phyloP scores from a whole-genome alignment of 2,329 filamentous ascomycete genomes.

The Lachnellula arida region DNA sequence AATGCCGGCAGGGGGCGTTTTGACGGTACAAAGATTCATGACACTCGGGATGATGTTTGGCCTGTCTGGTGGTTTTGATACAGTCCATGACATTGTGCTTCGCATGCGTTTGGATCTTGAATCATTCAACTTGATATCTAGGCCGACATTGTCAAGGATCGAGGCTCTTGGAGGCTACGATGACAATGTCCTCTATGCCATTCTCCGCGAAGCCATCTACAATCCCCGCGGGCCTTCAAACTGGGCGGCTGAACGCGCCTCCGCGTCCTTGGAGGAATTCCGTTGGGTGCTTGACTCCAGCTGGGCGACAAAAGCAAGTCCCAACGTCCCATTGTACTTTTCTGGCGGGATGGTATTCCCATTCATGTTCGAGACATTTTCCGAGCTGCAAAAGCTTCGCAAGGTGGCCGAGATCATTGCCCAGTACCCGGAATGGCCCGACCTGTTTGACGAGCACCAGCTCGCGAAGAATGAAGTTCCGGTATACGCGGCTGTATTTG shows the following conservation, averaged over 20 bases:
- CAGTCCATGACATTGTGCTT: conserved; percentile 67
- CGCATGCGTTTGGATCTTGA: conserved; percentile 68
- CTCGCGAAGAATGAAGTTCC: conserved; percentile 75
- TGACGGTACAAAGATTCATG: conserved; percentile 71
- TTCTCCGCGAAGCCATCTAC: conserved; percentile 87
- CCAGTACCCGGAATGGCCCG: conserved; percentile 62
- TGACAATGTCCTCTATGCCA: conserved; percentile 72
- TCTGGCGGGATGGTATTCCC: conserved; percentile 91
- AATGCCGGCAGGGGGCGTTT: conserved; percentile 65
- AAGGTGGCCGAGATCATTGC: conserved; percentile 70
- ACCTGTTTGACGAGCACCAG: conserved; percentile 70
- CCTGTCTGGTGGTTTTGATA: conserved; percentile 70
- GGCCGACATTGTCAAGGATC: conserved; percentile 64
- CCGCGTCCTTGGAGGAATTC: conserved; percentile 44
- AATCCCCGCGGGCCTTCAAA: conserved; percentile 62
- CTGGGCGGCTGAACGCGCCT: conserved; percentile 70
- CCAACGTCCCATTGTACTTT: conserved; percentile 62
- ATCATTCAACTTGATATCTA: conserved; percentile 67
- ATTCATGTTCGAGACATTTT: conserved; percentile 76
- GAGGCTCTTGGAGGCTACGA: conserved; percentile 71
- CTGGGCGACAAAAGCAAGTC: conserved; percentile 30
- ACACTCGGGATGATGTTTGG: conserved; percentile 77
- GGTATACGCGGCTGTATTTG: conserved; percentile 76
- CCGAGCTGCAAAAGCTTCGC: conserved; percentile 66
- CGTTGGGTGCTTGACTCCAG: conserved; percentile 38